These are phyloP conservation scores for Yamadazyma scolyti DNA, from an alignment of 805 yeast species.

Conservation along the genomic window DNA sequence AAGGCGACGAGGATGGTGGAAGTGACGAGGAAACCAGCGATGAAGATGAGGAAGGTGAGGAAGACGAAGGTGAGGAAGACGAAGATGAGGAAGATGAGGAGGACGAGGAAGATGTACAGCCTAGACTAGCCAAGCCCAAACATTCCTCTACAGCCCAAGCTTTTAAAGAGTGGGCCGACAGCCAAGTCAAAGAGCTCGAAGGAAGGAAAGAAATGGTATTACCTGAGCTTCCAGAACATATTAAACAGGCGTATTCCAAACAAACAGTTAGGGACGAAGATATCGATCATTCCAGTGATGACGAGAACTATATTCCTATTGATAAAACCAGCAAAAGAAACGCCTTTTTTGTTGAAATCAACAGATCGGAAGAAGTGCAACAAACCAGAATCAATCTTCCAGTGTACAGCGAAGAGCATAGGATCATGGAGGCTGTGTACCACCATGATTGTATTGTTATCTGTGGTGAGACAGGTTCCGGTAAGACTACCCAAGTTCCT, in stretches of 20 bases:
- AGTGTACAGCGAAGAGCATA: slow-evolving; percentile 85
- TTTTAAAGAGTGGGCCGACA: slow-evolving; percentile 88
- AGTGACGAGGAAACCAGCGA: slow-evolving; percentile 29
- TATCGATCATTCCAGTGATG: slow-evolving; percentile 62
- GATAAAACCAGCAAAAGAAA: slow-evolving; percentile 52
- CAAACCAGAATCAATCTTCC: slow-evolving; percentile 70
- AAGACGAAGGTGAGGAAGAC: slow-evolving; percentile 24
- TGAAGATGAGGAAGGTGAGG: slow-evolving; percentile 25
- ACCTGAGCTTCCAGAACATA: slow-evolving; percentile 44
- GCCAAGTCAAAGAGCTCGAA: slow-evolving; percentile 60
- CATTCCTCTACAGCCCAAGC: slow-evolving; percentile 44
- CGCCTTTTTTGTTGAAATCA: slow-evolving; percentile 65
- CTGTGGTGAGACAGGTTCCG: slow-evolving; percentile 98
- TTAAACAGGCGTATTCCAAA: slow-evolving; percentile 41
- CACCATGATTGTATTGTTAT: slow-evolving; percentile 87
- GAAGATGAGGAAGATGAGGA: slow-evolving; percentile 27
- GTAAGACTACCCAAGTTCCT: slow-evolving; percentile 97
- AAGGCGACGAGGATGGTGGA: slow-evolving; percentile 17
- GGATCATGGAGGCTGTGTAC: slow-evolving; percentile 92
- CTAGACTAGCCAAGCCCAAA: slow-evolving; percentile 38
- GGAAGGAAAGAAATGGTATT: slow-evolving; percentile 50
- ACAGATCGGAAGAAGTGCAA: slow-evolving; percentile 66
- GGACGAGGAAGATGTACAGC: slow-evolving; percentile 27
- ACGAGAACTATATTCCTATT: slow-evolving; percentile 56
- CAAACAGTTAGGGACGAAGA: slow-evolving; percentile 68